These are phyloP conservation scores for Ustilago trichophora DNA, from an alignment of 1,284 basidiomycete genomes.

Conservation along the genomic window DNA sequence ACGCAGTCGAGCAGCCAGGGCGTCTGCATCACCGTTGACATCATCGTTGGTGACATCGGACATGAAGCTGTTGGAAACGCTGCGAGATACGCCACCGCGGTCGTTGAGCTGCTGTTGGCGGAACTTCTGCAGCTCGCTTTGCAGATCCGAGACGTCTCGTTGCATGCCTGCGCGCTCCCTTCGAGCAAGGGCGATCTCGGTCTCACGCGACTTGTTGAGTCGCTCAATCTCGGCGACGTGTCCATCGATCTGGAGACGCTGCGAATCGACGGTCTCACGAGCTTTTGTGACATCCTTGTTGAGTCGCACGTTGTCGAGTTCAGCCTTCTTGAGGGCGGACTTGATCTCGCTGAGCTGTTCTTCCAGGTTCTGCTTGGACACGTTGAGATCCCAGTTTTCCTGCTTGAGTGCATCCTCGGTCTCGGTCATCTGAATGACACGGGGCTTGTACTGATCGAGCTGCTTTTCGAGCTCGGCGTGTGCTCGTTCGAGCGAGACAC, in stretches of 20 bases:
- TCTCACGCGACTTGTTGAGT: slow-evolving; percentile 86
- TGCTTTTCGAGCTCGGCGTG: slow-evolving; percentile 56
- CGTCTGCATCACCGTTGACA: slow-evolving; percentile 30
- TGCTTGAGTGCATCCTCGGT: slow-evolving; percentile 81
- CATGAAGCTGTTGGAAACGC: slow-evolving; percentile 53
- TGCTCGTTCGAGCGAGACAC: slow-evolving; percentile 36
- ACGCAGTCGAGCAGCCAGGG: slow-evolving; percentile 30
- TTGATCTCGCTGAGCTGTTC: slow-evolving; percentile 77
- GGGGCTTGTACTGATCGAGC: slow-evolving; percentile 56
- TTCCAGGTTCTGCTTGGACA: slow-evolving; percentile 85
- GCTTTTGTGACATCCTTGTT: slow-evolving; percentile 78
- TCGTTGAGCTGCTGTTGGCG: slow-evolving; percentile 42
- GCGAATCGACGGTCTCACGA: slow-evolving; percentile 81
- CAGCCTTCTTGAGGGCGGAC: slow-evolving; percentile 75
- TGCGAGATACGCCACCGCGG: slow-evolving; percentile 29
- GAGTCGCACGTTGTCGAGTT: slow-evolving; percentile 83
- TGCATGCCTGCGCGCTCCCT: slow-evolving; percentile 85
- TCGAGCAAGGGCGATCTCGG: slow-evolving; percentile 87
- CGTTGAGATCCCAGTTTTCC: slow-evolving; percentile 98
- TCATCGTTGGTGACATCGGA: slow-evolving; percentile 35
- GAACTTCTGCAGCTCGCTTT: slow-evolving; percentile 73
- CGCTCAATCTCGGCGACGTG: slow-evolving; percentile 76
- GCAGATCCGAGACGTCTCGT: slow-evolving; percentile 90
- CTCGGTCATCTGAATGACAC: slow-evolving; percentile 55
- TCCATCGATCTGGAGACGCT: slow-evolving; percentile 86